phyloP scores from a whole-genome alignment of 108 stramenopile species.

The Nitzschia putrida region DNA sequence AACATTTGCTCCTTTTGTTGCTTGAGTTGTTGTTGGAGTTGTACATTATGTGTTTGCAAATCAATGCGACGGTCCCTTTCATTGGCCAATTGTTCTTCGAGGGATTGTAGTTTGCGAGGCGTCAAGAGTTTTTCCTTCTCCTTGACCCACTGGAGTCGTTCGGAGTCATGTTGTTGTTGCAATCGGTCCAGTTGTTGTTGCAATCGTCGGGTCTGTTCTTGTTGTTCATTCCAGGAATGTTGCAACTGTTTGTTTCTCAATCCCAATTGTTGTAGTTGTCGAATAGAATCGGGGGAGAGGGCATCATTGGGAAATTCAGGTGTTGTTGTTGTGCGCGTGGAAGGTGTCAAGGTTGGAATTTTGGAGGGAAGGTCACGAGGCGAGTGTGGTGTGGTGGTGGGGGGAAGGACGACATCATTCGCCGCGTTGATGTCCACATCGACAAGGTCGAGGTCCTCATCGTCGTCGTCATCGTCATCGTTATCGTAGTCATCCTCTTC shows the following conservation, averaged over 20 bases:
- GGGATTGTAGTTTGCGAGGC: constrained; percentile 3
- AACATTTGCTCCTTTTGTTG: background rate
- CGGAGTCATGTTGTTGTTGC: background rate
- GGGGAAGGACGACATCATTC: too few relatives aligned
- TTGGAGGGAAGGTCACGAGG: background rate
- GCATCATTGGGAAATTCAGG: background rate
- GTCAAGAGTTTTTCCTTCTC: constrained; percentile 10
- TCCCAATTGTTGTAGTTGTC: background rate
- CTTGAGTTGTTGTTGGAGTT: background rate
- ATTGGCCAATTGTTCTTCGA: background rate
- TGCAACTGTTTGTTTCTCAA: constrained; percentile 19
- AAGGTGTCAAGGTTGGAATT: background rate
- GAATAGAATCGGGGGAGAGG: background rate
- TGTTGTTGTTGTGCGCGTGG: background rate
- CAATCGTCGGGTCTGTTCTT: constrained; percentile 16
- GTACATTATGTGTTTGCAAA: background rate
- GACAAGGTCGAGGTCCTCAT: too few relatives aligned
- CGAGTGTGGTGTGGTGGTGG: too few relatives aligned
- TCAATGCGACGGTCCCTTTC: background rate
- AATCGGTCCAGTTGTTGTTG: constrained; percentile 8
- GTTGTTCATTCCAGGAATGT: constrained; percentile 30
- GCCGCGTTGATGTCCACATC: too few relatives aligned
- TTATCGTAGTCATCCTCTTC: too few relatives aligned
- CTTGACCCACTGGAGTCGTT: constrained; percentile 18
- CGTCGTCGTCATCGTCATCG: too few relatives aligned